A percentile compares a stretch with the other conserved stretches of the same genome.
Evolutionary conservation across 1,139 yeast species (phyloP).

Genomic region (Schizosaccharomyces versatilis): DNA sequence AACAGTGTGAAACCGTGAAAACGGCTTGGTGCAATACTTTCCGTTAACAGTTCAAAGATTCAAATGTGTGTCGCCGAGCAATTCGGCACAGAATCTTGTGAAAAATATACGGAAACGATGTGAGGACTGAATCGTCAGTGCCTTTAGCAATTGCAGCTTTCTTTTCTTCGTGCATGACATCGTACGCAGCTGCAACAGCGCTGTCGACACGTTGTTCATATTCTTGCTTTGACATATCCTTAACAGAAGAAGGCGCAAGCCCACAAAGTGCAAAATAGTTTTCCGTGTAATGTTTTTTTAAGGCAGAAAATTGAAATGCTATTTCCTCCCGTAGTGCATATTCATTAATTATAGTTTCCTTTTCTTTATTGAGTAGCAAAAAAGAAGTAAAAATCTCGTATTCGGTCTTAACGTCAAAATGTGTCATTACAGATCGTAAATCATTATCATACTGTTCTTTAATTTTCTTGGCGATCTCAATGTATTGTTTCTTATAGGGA

Average conservation of each 20-base stretch:
- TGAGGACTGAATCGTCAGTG: background rate
- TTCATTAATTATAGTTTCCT: constrained; percentile 4
- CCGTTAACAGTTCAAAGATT: background rate
- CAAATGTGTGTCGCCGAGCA: background rate
- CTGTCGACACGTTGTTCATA: constrained; percentile 2
- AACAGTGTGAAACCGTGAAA: background rate
- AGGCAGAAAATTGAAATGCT: background rate
- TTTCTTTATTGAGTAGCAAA: constrained; percentile 3
- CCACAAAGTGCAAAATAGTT: background rate
- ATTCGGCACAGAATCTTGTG: background rate
- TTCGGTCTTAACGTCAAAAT: constrained; percentile 7
- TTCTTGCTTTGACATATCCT: background rate
- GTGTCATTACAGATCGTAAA: constrained; percentile 6
- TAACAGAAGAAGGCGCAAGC: background rate
- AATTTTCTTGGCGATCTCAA: constrained; percentile 1
- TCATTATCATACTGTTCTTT: constrained; percentile 6
- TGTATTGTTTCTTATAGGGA: constrained; percentile 3
- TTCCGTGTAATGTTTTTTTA: background rate
- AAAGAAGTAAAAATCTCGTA: constrained; percentile 10
- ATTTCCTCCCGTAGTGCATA: constrained; percentile 4
- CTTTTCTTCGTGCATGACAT: constrained; percentile 2
- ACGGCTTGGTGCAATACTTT: background rate
- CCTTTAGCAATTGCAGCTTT: background rate
- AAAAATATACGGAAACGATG: background rate
- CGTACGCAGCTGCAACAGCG: constrained; percentile 8